phyloP scores from a whole-genome alignment of 2,329 filamentous ascomycete species.

The Cladosporium velox region DNA sequence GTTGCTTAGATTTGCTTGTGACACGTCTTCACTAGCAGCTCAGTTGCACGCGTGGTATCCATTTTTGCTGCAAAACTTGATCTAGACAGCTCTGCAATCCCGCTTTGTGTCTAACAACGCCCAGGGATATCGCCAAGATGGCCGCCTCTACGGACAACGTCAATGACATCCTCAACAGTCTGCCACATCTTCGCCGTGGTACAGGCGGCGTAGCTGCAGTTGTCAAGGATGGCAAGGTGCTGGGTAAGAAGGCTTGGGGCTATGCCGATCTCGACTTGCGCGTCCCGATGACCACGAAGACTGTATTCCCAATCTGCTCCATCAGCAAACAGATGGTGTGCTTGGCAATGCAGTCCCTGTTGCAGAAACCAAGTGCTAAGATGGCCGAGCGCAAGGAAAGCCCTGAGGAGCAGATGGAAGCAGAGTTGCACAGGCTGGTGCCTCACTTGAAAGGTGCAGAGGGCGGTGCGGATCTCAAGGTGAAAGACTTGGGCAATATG shows the following conservation, averaged over 20 bases:
- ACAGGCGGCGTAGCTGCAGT: conserved; percentile 48
- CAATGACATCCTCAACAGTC: conserved; percentile 17
- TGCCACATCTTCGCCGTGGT: conserved; percentile 34
- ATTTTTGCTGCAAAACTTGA: neutral
- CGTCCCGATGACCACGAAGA: conserved; percentile 41
- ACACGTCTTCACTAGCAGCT: neutral
- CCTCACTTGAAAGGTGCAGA: conserved; percentile 28
- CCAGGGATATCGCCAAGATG: neutral
- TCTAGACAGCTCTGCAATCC: neutral
- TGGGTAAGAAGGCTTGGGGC: conserved; percentile 46
- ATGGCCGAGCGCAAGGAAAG: conserved; percentile 28
- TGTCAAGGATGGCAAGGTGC: conserved; percentile 46
- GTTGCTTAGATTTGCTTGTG: neutral
- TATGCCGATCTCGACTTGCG: conserved; percentile 46
- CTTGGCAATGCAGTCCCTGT: conserved; percentile 40
- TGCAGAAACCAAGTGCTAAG: conserved; percentile 37
- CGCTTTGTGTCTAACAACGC: neutral
- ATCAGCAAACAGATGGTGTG: conserved; percentile 52
- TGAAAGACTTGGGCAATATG: conserved; percentile 44
- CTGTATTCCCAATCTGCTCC: conserved; percentile 49
- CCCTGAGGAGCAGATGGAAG: conserved; percentile 27
- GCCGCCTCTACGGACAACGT: conserved; percentile 8
- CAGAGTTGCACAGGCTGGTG: conserved; percentile 37
- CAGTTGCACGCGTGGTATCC: too few species aligned
- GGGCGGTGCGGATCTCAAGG: conserved; percentile 34